Evolutionary conservation across 805 yeast species (phyloP), one percentile per base, ranked within the genome.

Genomic region (Candida boidinii): DNA sequence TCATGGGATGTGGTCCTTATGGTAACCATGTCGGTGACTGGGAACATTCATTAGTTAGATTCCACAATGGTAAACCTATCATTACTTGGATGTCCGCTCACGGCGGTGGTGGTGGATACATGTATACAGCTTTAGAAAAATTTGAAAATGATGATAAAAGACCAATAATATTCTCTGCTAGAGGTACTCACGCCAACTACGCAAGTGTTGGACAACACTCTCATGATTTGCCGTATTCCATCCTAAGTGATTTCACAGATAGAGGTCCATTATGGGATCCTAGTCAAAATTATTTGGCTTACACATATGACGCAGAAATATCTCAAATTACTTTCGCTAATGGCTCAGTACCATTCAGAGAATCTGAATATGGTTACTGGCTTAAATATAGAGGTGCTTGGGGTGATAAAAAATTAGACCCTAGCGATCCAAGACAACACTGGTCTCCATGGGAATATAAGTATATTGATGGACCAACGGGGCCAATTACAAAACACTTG

Each of bases 21-120:
- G 98, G 98, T 0, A 83, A 90, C 53, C 98, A 90, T 51, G 76
- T 92, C 22, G 98, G 97, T 6, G 98, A 90, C 60, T 90, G 98
- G 98, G 98, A 90, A 47, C 98, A 90, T 54, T 76, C 94, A 1
- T 59, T 90, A 23, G 90, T 87, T 11, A 65, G 98, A 17, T 90
- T 85, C 51, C 73, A 77, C 47, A 69, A 79, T 3, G 95, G 95
- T 1, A 59, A 66, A 37, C 97, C 98, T 0, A 66, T 77, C 10
- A 71, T 81, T 33, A 75, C 88, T 15, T 90, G 97, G 97, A 82
- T 92, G 94, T 79, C 94, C 19, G 97, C 96, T 1, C 98, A 90
- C 56, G 95, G 96, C 2, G 96, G 97, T 10, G 98, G 98, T 7
- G 80, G 87, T 20, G 96, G 95, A 0, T 90, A 80, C 52, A 67